phyloP scores from a whole-genome alignment of 1,284 basidiomycete genomes.

The Trichosporon sp. region DNA sequence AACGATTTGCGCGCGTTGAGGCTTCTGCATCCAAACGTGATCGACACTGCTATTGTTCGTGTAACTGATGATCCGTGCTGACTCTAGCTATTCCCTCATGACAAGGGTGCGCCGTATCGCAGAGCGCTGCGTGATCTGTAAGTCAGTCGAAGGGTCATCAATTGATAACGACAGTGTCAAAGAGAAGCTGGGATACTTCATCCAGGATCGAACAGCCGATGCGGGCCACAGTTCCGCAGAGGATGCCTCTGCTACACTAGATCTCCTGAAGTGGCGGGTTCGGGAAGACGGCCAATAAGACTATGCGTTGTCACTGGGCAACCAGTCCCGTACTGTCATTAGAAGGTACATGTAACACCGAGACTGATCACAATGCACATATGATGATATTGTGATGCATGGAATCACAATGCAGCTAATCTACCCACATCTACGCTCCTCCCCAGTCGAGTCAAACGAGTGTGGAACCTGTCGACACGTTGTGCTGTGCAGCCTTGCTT shows the following conservation, averaged over 20 bases:
- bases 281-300: constrained; percentile 27
- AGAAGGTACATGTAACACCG: too few relatives aligned
- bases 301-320: too few relatives aligned
- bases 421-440: background rate
- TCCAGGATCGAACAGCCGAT: constrained; percentile 59
- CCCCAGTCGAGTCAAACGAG: background rate
- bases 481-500: constrained; percentile 3
- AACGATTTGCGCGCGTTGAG: constrained; percentile 83
- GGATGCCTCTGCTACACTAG: constrained; percentile 75
- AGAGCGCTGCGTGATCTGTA: constrained; percentile 72
- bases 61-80: background rate
- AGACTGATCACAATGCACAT: too few relatives aligned
- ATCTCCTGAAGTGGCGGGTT: constrained; percentile 59
- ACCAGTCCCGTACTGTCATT: too few relatives aligned
- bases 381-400: background rate
- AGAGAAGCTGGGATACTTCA: constrained; percentile 66
- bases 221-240: constrained; percentile 77
- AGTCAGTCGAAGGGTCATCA: constrained; percentile 31
- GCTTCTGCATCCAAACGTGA: constrained; percentile 69
- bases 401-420: background rate
- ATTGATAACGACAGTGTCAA: constrained; percentile 54
- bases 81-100: constrained; percentile 66
- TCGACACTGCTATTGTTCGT: constrained; percentile 68
- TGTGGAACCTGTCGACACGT: background rate
- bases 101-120: constrained; percentile 68